Conservation (phyloP, 352 stramenopile genomes). For the Globisporangium paddicum region DNA sequence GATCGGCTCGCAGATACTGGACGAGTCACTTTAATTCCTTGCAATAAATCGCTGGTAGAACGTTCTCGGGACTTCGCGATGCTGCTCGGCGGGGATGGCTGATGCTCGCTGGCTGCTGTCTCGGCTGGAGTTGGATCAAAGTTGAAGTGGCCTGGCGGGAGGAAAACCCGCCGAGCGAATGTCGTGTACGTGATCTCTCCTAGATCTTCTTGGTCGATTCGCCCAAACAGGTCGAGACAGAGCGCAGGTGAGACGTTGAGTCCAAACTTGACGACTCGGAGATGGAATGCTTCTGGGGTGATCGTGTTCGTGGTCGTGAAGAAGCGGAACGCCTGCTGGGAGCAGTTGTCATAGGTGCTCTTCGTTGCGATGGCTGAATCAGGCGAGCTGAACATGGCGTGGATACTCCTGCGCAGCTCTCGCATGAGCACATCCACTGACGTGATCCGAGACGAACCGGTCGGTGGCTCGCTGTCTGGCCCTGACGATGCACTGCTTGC, state of each 20-base stretch:
- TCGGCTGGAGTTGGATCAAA: constrained; percentile 1
- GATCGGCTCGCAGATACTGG: background rate
- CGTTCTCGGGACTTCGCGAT: background rate
- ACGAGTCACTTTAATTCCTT: background rate
- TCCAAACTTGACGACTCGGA: constrained; percentile 56
- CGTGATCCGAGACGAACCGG: constrained; percentile 15
- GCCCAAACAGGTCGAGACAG: constrained; percentile 50
- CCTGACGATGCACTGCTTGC: background rate
- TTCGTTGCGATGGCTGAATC: constrained; percentile 30
- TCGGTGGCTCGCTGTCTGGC: constrained; percentile 1
- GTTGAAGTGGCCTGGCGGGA: constrained; percentile 33
- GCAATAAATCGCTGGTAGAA: background rate
- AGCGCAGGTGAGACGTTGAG: constrained; percentile 37
- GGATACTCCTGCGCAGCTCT: constrained; percentile 43
- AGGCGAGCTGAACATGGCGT: constrained; percentile 39
- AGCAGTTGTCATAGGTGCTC: constrained; percentile 54
- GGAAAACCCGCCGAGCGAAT: constrained; percentile 55
- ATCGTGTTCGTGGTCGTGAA: constrained; percentile 80
- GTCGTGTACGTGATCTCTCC: constrained; percentile 61
- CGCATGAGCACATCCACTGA: constrained; percentile 44
- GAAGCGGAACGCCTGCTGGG: constrained; percentile 62
- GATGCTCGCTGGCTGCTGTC: background rate
- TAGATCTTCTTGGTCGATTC: constrained; percentile 59
- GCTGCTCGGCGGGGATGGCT: background rate
- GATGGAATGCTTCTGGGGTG: constrained; percentile 56